A percentile compares a stretch with the other conserved stretches of the same genome.
These are phyloP conservation scores for Akebia trifoliata DNA, from an alignment of 164 flowering plant genomes.

Conservation along the genomic window DNA sequence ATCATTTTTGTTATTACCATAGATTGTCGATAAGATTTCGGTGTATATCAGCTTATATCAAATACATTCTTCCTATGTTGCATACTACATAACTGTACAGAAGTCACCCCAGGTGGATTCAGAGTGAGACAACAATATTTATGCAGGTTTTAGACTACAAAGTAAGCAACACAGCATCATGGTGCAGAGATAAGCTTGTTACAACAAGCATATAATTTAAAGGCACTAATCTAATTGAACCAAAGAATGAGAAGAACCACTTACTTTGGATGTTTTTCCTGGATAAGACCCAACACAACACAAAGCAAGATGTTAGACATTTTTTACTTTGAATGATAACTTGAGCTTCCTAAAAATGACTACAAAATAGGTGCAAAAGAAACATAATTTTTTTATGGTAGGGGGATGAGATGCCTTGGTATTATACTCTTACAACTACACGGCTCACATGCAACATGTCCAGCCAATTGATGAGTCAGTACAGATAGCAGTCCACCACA, in stretches of 20 bases:
- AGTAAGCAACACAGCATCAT: not conserved
- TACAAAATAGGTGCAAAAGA: constrained; percentile 6
- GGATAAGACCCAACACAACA: constrained; percentile 30
- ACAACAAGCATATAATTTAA: not conserved
- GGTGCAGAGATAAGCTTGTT: not conserved
- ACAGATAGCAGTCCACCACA: not conserved
- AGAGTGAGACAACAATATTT: not conserved
- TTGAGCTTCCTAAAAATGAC: constrained; percentile 1
- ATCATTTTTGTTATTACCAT: too few relatives aligned
- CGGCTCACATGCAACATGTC: not conserved
- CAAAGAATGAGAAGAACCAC: constrained; percentile 18
- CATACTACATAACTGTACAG: too few relatives aligned
- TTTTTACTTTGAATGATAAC: constrained; percentile 5
- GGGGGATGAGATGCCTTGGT: not conserved
- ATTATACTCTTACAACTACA: not conserved
- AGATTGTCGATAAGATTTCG: too few relatives aligned
- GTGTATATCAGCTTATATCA: too few relatives aligned
- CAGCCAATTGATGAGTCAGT: not conserved
- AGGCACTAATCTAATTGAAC: not conserved
- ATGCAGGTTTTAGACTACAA: too few relatives aligned
- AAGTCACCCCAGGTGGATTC: too few relatives aligned
- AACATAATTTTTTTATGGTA: not conserved
- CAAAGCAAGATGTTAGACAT: constrained; percentile 21
- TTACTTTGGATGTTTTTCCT: constrained; percentile 72
- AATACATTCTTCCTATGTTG: too few relatives aligned